These are phyloP conservation scores for Ophiostoma montium DNA, from an alignment of 2,329 filamentous ascomycete species.

Conservation along the genomic window DNA sequence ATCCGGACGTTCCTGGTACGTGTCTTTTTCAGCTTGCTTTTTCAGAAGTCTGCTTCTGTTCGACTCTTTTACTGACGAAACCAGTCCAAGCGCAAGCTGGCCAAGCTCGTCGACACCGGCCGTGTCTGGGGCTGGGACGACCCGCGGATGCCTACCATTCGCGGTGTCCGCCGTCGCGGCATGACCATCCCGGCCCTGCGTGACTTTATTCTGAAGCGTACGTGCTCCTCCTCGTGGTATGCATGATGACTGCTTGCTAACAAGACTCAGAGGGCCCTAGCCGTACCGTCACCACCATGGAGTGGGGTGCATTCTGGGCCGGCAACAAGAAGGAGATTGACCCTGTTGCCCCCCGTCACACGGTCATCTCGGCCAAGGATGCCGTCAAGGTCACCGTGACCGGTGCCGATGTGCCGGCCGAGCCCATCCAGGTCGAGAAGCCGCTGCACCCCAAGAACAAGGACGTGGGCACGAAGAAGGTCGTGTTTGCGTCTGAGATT, in stretches of 20 bases:
- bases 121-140: conserved; percentile 77
- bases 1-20: conserved; percentile 68
- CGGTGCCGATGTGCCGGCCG: conserved; percentile 51
- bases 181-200: conserved; percentile 67
- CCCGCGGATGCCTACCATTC: conserved; percentile 64
- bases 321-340: conserved; percentile 75
- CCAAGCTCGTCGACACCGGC: conserved; percentile 64
- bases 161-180: conserved; percentile 63
- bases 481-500: conserved; percentile 60
- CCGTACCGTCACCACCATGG: conserved; percentile 71
- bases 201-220: conserved; percentile 65
- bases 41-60: no score
- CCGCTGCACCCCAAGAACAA: conserved; percentile 85
- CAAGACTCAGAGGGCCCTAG: conserved; percentile 47
- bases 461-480: conserved; percentile 71
- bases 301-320: conserved; percentile 64
- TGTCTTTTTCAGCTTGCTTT: no score
- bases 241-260: background rate
- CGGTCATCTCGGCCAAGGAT: conserved; percentile 56
- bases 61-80: no score
- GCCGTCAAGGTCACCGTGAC: conserved; percentile 56
- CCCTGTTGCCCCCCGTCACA: conserved; percentile 59
- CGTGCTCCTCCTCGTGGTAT: background rate
- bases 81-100: conserved; percentile 76
- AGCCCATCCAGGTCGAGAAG: conserved; percentile 56